Evolutionary conservation across 73 alveolate species (phyloP).

Genomic region (Paramecium caudatum): DNA sequence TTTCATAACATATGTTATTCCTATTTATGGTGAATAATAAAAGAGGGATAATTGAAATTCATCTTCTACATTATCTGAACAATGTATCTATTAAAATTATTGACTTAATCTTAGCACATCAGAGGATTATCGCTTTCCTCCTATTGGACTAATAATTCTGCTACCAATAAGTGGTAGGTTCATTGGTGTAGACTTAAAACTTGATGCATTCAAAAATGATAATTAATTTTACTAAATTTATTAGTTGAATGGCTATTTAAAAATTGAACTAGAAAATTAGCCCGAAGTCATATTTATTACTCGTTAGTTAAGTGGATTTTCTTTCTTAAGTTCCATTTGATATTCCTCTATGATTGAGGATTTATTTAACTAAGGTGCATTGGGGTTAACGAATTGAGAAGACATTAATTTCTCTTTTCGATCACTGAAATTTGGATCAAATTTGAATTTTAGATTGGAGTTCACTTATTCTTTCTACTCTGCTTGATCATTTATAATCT

Average conservation of each 20-base stretch:
- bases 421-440: conserved; percentile 44
- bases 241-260: neutral
- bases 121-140: neutral
- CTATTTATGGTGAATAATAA: conserved; percentile 11
- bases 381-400: neutral
- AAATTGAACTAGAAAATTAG: conserved; percentile 42
- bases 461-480: no score
- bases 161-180: neutral
- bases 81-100: neutral
- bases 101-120: conserved; percentile 7
- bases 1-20: conserved; percentile 19
- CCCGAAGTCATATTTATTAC: neutral
- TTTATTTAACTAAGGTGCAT: neutral
- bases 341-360: conserved; percentile 14
- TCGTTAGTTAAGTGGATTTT: neutral
- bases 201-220: neutral
- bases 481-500: no score
- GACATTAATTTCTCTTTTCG: neutral
- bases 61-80: neutral
- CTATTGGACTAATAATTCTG: neutral
- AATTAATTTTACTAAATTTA: neutral
- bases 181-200: neutral
- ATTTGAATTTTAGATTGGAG: neutral
- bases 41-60: neutral
- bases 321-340: conserved; percentile 7